Conservation (phyloP, 345 rosid genomes). For the Erodium maritimum region DNA sequence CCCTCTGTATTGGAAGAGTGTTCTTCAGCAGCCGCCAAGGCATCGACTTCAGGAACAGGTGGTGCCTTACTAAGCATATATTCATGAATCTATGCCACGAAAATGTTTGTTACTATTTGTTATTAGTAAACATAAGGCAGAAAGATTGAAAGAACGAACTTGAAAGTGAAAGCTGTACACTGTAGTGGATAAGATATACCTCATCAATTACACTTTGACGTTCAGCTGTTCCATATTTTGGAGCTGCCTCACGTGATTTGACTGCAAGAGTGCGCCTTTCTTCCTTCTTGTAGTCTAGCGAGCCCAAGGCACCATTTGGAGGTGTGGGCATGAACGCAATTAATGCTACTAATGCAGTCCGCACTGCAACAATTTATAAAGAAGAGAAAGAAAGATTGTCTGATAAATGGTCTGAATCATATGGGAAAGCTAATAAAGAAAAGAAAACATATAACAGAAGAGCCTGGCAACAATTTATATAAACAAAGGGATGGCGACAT, state of each 20-base stretch:
- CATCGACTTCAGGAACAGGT: conserved; percentile 32
- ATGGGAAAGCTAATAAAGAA: no score
- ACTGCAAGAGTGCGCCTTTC: conserved; percentile 69
- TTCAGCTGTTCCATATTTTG: conserved; percentile 59
- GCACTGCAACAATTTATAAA: conserved; percentile 58
- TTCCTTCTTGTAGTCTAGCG: conserved; percentile 83
- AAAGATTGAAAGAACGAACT: no score
- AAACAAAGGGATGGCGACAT: no score
- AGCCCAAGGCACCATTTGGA: conserved; percentile 91
- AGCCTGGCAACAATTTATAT: no score
- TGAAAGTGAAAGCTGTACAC: no score
- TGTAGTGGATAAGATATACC: no score
- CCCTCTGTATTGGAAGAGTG: conserved; percentile 8
- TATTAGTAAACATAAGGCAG: no score
- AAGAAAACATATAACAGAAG: no score
- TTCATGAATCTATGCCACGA: conserved; percentile 89
- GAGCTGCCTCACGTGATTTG: conserved; percentile 83
- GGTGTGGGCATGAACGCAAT: conserved; percentile 96
- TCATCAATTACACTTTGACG: conserved; percentile 87
- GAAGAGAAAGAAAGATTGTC: not conserved
- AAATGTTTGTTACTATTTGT: no score
- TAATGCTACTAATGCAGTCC: conserved; percentile 86
- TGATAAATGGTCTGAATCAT: no score
- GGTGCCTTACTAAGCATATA: conserved; percentile 81
- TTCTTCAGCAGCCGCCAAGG: conserved; percentile 20